These are phyloP conservation scores for Boletales sp. DNA, from an alignment of 768 basidiomycete genomes.

Conservation along the genomic window DNA sequence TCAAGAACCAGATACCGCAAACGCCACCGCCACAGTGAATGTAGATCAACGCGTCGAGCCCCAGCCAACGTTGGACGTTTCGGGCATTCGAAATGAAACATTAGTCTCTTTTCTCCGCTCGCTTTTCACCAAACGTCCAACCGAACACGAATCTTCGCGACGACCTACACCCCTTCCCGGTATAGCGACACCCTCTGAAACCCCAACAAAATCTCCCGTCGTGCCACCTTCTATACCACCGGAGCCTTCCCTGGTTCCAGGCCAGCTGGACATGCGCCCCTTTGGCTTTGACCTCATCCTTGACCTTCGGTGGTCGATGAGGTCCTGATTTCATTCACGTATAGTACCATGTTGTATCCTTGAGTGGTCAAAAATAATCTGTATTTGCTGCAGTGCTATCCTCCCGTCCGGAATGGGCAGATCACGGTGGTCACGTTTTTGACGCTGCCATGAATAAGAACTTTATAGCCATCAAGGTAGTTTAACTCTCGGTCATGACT, in stretches of 20 bases:
- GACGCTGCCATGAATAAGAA: background rate
- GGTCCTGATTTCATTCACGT: conserved; percentile 11
- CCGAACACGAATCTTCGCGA: background rate
- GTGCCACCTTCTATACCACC: conserved; percentile 11
- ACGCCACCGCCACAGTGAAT: conserved; percentile 24
- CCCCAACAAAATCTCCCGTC: background rate
- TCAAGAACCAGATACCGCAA: conserved; percentile 21
- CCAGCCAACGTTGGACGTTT: conserved; percentile 3
- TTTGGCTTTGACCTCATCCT: conserved; percentile 71
- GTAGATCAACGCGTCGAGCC: conserved; percentile 15
- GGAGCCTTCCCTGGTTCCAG: conserved; percentile 30
- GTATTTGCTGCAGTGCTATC: conserved; percentile 6
- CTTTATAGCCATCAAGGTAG: too few relatives aligned
- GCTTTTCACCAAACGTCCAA: conserved; percentile 16
- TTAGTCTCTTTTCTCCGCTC: conserved; percentile 24
- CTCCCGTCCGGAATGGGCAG: background rate
- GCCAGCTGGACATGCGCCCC: conserved; percentile 67
- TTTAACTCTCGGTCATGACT: too few relatives aligned
- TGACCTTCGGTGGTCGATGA: conserved; percentile 66
- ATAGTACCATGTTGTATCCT: conserved; percentile 19
- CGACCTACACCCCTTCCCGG: background rate
- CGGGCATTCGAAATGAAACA: conserved; percentile 12
- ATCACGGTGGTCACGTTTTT: too few relatives aligned
- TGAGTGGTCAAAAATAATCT: conserved; percentile 9
- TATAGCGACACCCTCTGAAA: conserved; percentile 2